Evolutionary conservation across 305 asterid species (phyloP), one percentile per base, ranked within the genome.

Genomic region (Plantago coronopus): DNA sequence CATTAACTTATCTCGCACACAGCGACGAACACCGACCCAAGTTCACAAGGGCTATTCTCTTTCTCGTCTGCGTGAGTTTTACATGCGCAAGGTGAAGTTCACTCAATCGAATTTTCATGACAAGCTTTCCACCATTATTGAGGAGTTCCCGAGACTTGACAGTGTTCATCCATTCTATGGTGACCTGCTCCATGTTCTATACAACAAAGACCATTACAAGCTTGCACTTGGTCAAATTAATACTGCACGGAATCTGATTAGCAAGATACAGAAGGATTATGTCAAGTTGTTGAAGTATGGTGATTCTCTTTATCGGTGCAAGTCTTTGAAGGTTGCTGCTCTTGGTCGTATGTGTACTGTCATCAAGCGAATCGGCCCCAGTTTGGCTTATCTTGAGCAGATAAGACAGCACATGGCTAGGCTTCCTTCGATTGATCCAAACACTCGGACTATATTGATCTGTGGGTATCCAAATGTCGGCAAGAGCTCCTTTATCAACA

Each of bases 401-500:
- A 86, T 91, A 44, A 83, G 98, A 70, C 98, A 91, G 70, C 97
- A 89, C 78, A 89, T 91, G 98, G 94, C 98, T 1, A 86, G 97
- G 72, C 66, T 91, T 45, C 98, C 98, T 57, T 91, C 96, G 3
- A 86, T 91, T 69, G 98, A 91, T 82, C 98, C 98, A 11, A 91
- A 86, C 68, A 91, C 96, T 5, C 62, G 98, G 54, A 91, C 97
- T 17, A 74, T 91, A 74, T 75, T 91, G 87, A 91, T 91, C 48
- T 91, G 98, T 78, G 98, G 98, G 65, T 91, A 91, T 57, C 98
- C 98, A 1, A 91, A 91, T 79, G 98, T 91, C 49, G 98, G 98
- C 15, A 91, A 91, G 86, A 91, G 98, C 54, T 91, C 98, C 2
- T 91, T 91, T 75, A 86, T 91, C 57, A 91, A 91, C 78, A 88